Evolutionary conservation across 345 rosid species (phyloP).

Genomic region (Anacardium occidentale): DNA sequence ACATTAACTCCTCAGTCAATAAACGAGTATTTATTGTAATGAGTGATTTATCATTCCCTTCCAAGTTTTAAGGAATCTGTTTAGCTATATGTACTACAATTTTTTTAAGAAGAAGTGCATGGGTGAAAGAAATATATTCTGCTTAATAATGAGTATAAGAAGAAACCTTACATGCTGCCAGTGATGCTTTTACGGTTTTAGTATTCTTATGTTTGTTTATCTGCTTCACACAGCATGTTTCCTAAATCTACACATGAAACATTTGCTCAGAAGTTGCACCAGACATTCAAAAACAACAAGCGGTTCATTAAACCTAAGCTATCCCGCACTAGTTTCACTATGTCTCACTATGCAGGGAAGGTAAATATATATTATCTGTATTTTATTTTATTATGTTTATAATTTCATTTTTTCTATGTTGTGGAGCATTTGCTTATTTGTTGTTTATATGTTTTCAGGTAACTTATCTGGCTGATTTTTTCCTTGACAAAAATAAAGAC

Average conservation of each 20-base stretch:
- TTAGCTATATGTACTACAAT: background rate
- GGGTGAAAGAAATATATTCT: slow-evolving; percentile 11
- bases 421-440: slow-evolving; percentile 2
- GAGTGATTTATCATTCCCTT: slow-evolving; percentile 16
- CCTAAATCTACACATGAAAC: slow-evolving; percentile 99
- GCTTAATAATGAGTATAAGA: slow-evolving; percentile 7
- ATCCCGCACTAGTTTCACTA: slow-evolving; percentile 91
- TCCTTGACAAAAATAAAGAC: slow-evolving; percentile 99
- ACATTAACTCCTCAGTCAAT: too few relatives aligned
- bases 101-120: background rate
- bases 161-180: slow-evolving; percentile 10
- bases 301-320: slow-evolving; percentile 98
- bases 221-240: slow-evolving; percentile 74
- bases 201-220: slow-evolving; percentile 24
- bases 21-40: too few relatives aligned
- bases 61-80: slow-evolving; percentile 6
- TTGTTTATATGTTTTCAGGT: slow-evolving; percentile 52
- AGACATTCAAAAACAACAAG: slow-evolving; percentile 90
- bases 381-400: slow-evolving; percentile 10
- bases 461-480: slow-evolving; percentile 81
- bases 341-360: slow-evolving; percentile 99
- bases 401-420: slow-evolving; percentile 12
- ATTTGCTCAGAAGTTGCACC: slow-evolving; percentile 96
- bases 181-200: slow-evolving; percentile 14
- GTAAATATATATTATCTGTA: slow-evolving; percentile 37